A percentile compares a stretch with the other conserved stretches of the same genome.
These are phyloP conservation scores for Calonectria multiphialidica DNA, from an alignment of 2,329 filamentous ascomycete species.

Conservation along the genomic window DNA sequence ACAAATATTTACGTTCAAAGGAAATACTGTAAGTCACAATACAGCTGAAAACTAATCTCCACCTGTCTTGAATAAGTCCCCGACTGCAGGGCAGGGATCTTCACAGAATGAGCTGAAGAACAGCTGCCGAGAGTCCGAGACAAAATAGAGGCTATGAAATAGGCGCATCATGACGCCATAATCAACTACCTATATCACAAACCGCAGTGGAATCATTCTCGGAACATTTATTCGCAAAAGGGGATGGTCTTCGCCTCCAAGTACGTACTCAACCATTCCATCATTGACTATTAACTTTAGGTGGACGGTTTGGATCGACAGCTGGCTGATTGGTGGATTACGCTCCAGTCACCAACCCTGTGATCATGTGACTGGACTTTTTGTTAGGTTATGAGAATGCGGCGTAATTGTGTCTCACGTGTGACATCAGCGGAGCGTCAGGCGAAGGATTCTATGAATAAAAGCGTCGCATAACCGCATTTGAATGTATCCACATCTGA, in stretches of 20 bases:
- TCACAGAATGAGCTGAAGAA: not conserved
- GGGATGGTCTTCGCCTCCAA: too few species aligned
- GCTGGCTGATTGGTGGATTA: not conserved
- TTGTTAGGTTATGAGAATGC: not conserved
- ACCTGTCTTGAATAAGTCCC: not conserved
- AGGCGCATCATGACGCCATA: too few species aligned
- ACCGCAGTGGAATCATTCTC: too few species aligned
- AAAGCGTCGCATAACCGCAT: not conserved
- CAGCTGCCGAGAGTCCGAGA: not conserved
- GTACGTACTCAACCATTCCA: too few species aligned
- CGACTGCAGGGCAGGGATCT: not conserved
- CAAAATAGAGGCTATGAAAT: not conserved
- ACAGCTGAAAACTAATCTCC: not conserved
- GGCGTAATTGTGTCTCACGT: not conserved
- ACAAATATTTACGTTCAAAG: not conserved
- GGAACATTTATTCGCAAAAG: too few species aligned
- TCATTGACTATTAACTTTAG: too few species aligned
- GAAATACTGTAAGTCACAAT: not conserved
- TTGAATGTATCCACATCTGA: not conserved
- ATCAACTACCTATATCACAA: too few species aligned
- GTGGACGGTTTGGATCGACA: too few species aligned
- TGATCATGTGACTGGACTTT: not conserved
- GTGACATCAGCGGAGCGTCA: slow-evolving; percentile 1
- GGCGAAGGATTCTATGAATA: not conserved
- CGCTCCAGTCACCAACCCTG: not conserved